phyloP scores from a whole-genome alignment of 352 stramenopile species.

The Globisporangium parvum region DNA sequence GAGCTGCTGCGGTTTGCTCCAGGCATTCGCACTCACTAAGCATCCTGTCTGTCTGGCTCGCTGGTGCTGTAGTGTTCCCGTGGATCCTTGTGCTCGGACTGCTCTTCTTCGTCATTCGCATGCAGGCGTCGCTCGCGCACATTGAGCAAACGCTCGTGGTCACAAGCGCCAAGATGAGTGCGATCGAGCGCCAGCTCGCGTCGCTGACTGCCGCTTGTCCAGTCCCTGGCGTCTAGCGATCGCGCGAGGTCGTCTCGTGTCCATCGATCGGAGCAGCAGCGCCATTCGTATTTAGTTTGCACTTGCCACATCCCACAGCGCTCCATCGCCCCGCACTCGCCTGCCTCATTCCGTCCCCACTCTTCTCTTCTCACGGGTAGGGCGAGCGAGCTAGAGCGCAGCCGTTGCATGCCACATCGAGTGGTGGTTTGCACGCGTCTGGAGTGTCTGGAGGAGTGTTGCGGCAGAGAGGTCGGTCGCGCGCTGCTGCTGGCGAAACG shows the following conservation, averaged over 20 bases:
- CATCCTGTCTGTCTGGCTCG: background rate
- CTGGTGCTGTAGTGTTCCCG: slow-evolving; percentile 30
- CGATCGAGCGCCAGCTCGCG: slow-evolving; percentile 28
- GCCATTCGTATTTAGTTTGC: slow-evolving; percentile 10
- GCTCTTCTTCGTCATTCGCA: slow-evolving; percentile 45
- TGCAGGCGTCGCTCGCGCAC: slow-evolving; percentile 52
- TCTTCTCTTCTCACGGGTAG: too few relatives aligned
- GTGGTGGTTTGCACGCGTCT: slow-evolving; percentile 42
- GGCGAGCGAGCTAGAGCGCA: background rate
- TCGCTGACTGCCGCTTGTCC: slow-evolving; percentile 15
- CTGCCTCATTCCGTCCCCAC: background rate
- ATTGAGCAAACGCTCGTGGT: slow-evolving; percentile 47
- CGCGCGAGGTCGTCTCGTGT: background rate
- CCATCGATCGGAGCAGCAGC: background rate
- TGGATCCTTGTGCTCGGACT: slow-evolving; percentile 64
- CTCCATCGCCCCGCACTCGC: background rate
- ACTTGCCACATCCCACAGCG: background rate
- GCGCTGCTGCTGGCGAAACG: slow-evolving; percentile 25
- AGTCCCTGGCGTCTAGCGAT: background rate
- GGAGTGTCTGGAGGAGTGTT: slow-evolving; percentile 16
- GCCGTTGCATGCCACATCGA: slow-evolving; percentile 24
- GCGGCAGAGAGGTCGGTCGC: slow-evolving; percentile 8
- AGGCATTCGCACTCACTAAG: background rate
- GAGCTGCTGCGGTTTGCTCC: background rate
- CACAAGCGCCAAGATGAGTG: slow-evolving; percentile 30